Conservation (phyloP, 2,329 filamentous ascomycete genomes). For the Fonsecaea nubica region DNA sequence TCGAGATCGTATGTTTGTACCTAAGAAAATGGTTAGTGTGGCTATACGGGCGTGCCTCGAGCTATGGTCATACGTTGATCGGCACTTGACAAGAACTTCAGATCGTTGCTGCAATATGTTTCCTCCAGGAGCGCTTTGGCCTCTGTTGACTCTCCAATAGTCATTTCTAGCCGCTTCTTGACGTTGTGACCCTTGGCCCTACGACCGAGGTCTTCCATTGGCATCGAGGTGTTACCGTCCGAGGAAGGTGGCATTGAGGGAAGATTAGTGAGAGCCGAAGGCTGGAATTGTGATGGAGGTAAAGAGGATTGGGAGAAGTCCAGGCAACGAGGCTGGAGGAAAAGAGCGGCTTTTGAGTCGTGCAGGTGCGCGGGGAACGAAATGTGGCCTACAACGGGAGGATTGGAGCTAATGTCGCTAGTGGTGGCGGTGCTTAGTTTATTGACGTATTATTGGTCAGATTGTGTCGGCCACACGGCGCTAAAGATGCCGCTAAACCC, state of each 20-base stretch:
- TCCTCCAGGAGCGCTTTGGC: not conserved
- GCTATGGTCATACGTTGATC: not conserved
- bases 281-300: not conserved
- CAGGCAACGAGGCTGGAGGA: constrained; percentile 18
- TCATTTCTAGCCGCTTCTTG: not conserved
- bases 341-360: not conserved
- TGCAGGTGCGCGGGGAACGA: not conserved
- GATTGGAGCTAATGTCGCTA: not conserved
- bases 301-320: not conserved
- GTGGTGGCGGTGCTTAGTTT: not conserved
- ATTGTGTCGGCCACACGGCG: not conserved
- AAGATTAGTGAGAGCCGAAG: not conserved
- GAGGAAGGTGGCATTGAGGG: not conserved
- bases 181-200: not conserved
- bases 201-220: not conserved
- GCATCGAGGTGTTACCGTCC: not conserved
- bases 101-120: not conserved
- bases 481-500: not conserved
- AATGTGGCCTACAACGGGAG: constrained; percentile 9
- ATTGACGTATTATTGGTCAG: not conserved
- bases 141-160: not conserved
- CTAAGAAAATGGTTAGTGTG: not conserved
- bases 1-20: not conserved
- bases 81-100: not conserved
- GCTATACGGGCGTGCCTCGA: not conserved